Percentiles rank a stretch among this genome's conserved stretches.
Evolutionary conservation across 2,329 filamentous ascomycete species (phyloP).

Genomic region (Dothidotthia symphoricarpi): DNA sequence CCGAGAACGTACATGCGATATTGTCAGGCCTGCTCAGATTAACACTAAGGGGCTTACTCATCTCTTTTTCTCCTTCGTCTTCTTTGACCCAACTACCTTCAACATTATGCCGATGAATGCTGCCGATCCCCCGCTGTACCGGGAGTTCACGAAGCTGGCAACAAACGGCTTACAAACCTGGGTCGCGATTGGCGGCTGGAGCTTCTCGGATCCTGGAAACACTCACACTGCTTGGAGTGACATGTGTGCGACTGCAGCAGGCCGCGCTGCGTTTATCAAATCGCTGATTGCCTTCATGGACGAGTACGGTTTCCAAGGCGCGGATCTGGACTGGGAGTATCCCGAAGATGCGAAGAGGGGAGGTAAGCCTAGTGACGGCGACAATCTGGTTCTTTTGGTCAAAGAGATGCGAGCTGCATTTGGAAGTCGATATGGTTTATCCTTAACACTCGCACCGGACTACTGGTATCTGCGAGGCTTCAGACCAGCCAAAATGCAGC

Average conservation of each 20-base stretch:
- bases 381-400: conserved; percentile 23
- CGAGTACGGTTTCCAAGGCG: conserved; percentile 45
- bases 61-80: conserved; percentile 33
- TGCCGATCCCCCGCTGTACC: conserved; percentile 21
- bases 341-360: conserved; percentile 35
- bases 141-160: conserved; percentile 36
- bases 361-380: conserved; percentile 38
- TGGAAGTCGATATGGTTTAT: conserved; percentile 25
- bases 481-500: conserved; percentile 40
- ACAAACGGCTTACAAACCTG: conserved; percentile 37
- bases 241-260: conserved; percentile 25
- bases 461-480: conserved; percentile 30
- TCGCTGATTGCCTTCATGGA: conserved; percentile 42
- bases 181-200: conserved; percentile 47
- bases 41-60: conserved; percentile 36
- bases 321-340: conserved; percentile 50
- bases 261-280: conserved; percentile 39
- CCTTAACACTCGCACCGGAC: conserved; percentile 15
- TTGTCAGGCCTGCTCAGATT: conserved; percentile 34
- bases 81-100: conserved; percentile 23
- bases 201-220: conserved; percentile 41
- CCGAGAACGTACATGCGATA: conserved; percentile 30
- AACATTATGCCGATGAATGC: conserved; percentile 19
- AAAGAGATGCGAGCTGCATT: conserved; percentile 18
- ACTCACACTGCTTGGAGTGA: conserved; percentile 28